Conservation (phyloP, 371 early-diverging fungal species). For the Nematocida minor region DNA sequence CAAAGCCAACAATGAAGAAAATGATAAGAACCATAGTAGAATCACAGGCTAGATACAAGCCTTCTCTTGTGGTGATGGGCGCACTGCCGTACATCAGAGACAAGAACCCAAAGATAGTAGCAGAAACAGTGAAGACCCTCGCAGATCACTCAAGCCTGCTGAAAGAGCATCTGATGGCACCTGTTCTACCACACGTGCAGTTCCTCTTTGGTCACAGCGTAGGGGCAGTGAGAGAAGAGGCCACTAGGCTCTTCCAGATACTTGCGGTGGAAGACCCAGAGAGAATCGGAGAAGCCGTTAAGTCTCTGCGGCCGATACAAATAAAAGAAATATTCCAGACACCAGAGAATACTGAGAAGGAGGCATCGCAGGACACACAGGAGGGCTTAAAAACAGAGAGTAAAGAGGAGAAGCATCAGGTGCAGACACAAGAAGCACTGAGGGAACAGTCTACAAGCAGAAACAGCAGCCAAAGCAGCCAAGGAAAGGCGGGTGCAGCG, state of each 20-base stretch:
- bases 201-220: conserved; percentile 26
- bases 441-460: background rate
- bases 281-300: conserved; percentile 11
- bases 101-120: conserved; percentile 44
- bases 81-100: conserved; percentile 1
- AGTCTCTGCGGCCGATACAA: conserved; percentile 13
- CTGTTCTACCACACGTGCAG: background rate
- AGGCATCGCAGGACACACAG: background rate
- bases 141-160: background rate
- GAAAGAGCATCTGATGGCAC: background rate
- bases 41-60: background rate
- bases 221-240: conserved; percentile 46
- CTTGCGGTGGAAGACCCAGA: conserved; percentile 21
- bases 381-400: background rate
- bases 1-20: conserved; percentile 38
- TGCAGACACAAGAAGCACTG: background rate
- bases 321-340: conserved; percentile 43
- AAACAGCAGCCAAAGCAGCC: background rate
- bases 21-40: conserved; percentile 7
- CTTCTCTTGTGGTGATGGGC: conserved; percentile 2
- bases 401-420: background rate
- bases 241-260: conserved; percentile 37
- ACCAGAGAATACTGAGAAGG: background rate
- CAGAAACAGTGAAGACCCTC: conserved; percentile 27
- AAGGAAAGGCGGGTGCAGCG: no score